Evolutionary conservation across 768 basidiomycete species (phyloP), one percentile per base, ranked within the genome.

Genomic region (Boletus rubropictus): DNA sequence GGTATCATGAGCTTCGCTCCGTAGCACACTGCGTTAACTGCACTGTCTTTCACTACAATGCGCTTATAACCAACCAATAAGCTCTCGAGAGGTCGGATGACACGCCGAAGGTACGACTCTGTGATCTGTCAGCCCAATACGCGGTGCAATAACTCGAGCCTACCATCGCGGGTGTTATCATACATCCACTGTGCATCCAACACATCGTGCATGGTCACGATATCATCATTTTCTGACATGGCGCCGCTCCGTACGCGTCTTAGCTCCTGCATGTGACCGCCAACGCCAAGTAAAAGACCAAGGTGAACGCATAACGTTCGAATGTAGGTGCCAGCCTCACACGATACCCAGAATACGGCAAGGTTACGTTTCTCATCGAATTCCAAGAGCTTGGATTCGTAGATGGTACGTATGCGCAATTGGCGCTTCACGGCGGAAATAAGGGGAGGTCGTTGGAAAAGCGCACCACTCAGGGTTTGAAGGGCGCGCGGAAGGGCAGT

Each of bases 1-100:
- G 96, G 96, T 58, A 99, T 92, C 96, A 99, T 99, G 62, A 99
- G 84, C 69, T 98, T 97, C 48, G 96, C 96, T 53, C 96, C 96
- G 68, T 99, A 98, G 73, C 95, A 98, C 50, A 99, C 90, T 42
- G 96, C 96, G 61, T 98, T 99, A 61, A 99, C 95, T 17, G 96
- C 93, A 58, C 90, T 94, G 69, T 99, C 96, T 70, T 98, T 98
- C 55, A 99, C 94, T 31, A 99, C 96, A 52, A 99, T 91, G 49
- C 96, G 87, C 72, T 98, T 99, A 75, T 97, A 98, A 44, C 93
- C 91, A 50, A 91, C 80, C 61, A 99, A 77, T 46, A 99, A 77
- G 46, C 86, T 90, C 72, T 99, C 96, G 50, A 99, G 75, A 8
- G 96, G 96, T 50, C 88, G 84, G 58, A 99, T 89, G 46, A 86